Evolutionary conservation across 2,329 filamentous ascomycete genomes (phyloP).

Genomic region (Albophoma yamanashiensis): DNA sequence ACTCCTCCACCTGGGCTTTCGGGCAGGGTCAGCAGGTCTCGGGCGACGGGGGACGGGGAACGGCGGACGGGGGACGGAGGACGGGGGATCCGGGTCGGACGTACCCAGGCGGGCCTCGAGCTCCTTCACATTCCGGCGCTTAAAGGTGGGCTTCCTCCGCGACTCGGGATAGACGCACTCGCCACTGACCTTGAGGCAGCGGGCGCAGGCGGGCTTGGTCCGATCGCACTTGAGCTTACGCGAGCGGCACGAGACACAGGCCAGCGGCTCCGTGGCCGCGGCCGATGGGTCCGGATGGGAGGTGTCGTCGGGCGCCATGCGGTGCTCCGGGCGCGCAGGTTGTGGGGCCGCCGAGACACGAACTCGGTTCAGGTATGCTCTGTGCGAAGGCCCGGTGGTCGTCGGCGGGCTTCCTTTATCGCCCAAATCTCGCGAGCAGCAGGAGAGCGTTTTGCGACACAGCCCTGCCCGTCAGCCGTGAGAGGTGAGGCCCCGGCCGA

Average conservation of each 20-base stretch:
- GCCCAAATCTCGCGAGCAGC: neutral
- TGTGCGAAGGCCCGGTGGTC: neutral
- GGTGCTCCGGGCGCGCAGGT: neutral
- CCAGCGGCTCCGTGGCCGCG: constrained; percentile 41
- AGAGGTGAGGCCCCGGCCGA: neutral
- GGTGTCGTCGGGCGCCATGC: neutral
- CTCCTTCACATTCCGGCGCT: constrained; percentile 82
- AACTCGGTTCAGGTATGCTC: neutral
- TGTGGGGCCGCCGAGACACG: neutral
- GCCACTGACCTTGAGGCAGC: constrained; percentile 63
- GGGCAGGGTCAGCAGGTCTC: neutral
- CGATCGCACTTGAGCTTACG: constrained; percentile 86
- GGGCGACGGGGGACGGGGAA: neutral
- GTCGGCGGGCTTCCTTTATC: neutral
- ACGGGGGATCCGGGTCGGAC: constrained; percentile 9
- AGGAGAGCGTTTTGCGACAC: neutral
- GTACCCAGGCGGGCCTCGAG: constrained; percentile 78
- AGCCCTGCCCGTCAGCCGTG: neutral
- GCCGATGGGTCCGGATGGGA: neutral
- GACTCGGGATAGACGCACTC: constrained; percentile 86
- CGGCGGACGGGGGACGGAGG: too few relatives aligned
- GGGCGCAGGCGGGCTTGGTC: constrained; percentile 64
- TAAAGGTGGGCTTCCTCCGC: constrained; percentile 76
- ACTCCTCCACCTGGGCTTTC: constrained; percentile 69
- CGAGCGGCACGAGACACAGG: constrained; percentile 73